Conservation (phyloP, 225 moss, liverwort and hornwort species). For the Pseudoscleropodium purum region DNA sequence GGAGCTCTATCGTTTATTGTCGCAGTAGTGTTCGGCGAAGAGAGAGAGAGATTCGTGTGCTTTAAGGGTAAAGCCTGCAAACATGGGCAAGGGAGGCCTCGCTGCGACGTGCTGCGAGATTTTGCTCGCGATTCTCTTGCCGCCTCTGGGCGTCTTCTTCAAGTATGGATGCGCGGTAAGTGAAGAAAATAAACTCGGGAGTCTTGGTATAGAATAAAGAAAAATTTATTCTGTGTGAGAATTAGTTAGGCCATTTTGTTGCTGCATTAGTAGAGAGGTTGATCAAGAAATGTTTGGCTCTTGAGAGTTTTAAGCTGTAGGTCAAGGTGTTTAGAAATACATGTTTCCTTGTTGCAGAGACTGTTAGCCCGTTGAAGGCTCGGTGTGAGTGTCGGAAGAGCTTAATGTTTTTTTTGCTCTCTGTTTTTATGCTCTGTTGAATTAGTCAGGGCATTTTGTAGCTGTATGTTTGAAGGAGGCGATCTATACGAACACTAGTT, state of each 20-base stretch:
- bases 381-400: background rate
- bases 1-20: background rate
- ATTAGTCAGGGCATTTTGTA: background rate
- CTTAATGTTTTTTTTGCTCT: background rate
- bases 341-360: background rate
- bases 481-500: background rate
- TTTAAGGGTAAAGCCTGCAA: background rate
- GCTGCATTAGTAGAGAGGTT: background rate
- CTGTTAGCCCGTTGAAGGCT: background rate
- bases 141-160: constrained; percentile 55
- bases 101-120: constrained; percentile 46
- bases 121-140: constrained; percentile 45
- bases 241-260: background rate
- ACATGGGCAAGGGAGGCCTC: constrained; percentile 38
- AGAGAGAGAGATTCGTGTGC: background rate
- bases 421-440: background rate
- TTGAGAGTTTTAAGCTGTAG: no score
- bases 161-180: constrained; percentile 52
- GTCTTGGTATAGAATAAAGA: background rate
- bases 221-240: no score
- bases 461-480: background rate
- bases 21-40: background rate
- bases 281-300: background rate
- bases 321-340: background rate
- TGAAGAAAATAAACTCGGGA: background rate